These are phyloP conservation scores for Epichloe coenophiala DNA, from an alignment of 2,329 filamentous ascomycete species.

Conservation along the genomic window DNA sequence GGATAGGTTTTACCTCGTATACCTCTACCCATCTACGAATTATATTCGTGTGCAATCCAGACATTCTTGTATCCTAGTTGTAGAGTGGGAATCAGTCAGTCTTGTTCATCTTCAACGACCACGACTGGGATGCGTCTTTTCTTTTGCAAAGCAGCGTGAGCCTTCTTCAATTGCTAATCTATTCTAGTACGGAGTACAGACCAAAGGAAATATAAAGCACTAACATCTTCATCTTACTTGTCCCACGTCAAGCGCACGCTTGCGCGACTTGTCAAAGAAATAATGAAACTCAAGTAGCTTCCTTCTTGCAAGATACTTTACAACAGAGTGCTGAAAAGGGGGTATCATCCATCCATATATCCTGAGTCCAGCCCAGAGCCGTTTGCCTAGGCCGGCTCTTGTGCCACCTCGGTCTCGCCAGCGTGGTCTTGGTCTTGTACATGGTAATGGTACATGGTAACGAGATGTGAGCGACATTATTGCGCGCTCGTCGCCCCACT, in stretches of 20 bases:
- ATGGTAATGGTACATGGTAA: slow-evolving; percentile 11
- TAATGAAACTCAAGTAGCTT: neutral
- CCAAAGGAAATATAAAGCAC: neutral
- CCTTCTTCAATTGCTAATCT: slow-evolving; percentile 4
- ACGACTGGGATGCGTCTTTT: neutral
- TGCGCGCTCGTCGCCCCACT: slow-evolving; percentile 1
- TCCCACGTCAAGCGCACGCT: neutral
- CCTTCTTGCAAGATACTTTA: slow-evolving; percentile 10
- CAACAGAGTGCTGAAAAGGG: slow-evolving; percentile 10
- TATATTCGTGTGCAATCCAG: no score
- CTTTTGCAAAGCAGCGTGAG: slow-evolving; percentile 2
- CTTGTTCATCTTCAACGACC: no score
- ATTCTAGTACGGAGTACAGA: slow-evolving; percentile 3
- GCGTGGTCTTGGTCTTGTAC: slow-evolving; percentile 11
- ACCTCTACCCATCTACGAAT: no score
- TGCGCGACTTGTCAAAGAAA: neutral
- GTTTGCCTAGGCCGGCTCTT: slow-evolving; percentile 9
- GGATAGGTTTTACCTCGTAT: neutral
- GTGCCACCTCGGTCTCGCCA: slow-evolving; percentile 10
- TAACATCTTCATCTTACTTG: neutral
- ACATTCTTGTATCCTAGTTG: no score
- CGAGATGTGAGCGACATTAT: neutral
- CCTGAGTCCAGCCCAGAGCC: slow-evolving; percentile 19
- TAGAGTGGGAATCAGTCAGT: no score
- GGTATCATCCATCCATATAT: slow-evolving; percentile 19